Evolutionary conservation across 2,329 filamentous ascomycete genomes (phyloP).

Genomic region (Diaporthe capsici): DNA sequence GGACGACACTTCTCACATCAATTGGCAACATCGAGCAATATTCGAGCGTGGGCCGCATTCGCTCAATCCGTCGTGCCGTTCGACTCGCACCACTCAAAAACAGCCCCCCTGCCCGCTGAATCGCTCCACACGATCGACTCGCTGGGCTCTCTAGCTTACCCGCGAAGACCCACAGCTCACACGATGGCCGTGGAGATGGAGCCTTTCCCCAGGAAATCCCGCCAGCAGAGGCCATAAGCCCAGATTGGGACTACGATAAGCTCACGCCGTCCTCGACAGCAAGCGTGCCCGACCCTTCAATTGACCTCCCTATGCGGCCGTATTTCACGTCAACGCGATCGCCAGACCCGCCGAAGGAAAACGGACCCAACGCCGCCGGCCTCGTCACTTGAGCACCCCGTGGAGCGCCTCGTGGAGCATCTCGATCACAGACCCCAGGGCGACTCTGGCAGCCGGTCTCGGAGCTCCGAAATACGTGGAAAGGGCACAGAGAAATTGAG

Average conservation of each 20-base stretch:
- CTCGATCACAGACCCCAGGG: not conserved
- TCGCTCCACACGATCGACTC: conserved; percentile 33
- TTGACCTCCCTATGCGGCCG: not conserved
- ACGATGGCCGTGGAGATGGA: conserved; percentile 39
- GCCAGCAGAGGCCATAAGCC: conserved; percentile 30
- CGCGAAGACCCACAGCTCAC: conserved; percentile 35
- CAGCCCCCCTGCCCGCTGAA: conserved; percentile 21
- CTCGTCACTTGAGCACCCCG: not conserved
- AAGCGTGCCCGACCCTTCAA: not conserved
- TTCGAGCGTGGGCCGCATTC: not conserved
- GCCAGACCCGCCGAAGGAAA: not conserved
- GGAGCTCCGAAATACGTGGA: not conserved
- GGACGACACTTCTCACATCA: not conserved
- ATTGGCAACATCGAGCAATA: not conserved
- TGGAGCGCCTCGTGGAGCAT: not conserved
- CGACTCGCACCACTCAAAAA: conserved; percentile 25
- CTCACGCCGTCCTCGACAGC: not conserved
- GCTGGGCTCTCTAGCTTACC: conserved; percentile 30
- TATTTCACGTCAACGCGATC: not conserved
- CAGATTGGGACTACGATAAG: conserved; percentile 27
- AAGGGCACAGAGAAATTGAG: conserved; percentile 28
- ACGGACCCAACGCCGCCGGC: not conserved
- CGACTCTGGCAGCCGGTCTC: conserved; percentile 8
- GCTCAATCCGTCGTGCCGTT: not conserved
- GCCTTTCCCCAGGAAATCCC: conserved; percentile 42